These are phyloP conservation scores for Yamadazyma endophytica DNA, from an alignment of 805 yeast genomes.

Conservation along the genomic window DNA sequence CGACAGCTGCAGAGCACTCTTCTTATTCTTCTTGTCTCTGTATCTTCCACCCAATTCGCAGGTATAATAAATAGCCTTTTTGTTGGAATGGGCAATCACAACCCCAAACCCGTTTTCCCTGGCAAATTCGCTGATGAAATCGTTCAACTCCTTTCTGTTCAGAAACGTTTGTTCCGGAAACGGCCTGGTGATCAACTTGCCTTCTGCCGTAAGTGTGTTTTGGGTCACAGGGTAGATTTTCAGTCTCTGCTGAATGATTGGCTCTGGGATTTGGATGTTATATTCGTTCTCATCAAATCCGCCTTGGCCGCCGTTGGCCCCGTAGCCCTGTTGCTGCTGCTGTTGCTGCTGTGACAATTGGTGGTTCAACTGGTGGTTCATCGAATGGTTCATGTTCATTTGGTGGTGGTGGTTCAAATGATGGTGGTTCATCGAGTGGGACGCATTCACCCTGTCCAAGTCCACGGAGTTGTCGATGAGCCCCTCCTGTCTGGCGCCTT, in stretches of 20 bases:
- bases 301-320: slow-evolving; percentile 7
- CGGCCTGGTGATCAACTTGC: slow-evolving; percentile 50
- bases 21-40: slow-evolving; percentile 43
- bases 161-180: slow-evolving; percentile 51
- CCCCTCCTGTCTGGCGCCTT: slow-evolving; percentile 34
- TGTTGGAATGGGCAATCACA: slow-evolving; percentile 56
- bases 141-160: slow-evolving; percentile 46
- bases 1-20: too few species aligned
- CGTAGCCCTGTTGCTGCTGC: slow-evolving; percentile 6
- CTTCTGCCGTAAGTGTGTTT: slow-evolving; percentile 45
- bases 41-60: slow-evolving; percentile 57
- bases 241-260: slow-evolving; percentile 38
- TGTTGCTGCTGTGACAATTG: slow-evolving; percentile 10
- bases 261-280: slow-evolving; percentile 45
- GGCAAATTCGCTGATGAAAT: slow-evolving; percentile 53
- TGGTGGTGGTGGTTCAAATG: slow-evolving; percentile 6
- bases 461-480: too few species aligned
- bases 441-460: slow-evolving; percentile 6
- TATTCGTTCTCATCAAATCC: slow-evolving; percentile 33
- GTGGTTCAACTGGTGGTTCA: slow-evolving; percentile 4
- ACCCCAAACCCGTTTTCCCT: slow-evolving; percentile 56
- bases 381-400: slow-evolving; percentile 4
- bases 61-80: slow-evolving; percentile 55
- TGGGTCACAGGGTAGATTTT: slow-evolving; percentile 41
- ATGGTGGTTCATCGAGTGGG: slow-evolving; percentile 8